Evolutionary conservation across 176 grass and related monocot genomes (phyloP), one percentile per base, ranked within the genome.

Genomic region (Bromus sterilis): DNA sequence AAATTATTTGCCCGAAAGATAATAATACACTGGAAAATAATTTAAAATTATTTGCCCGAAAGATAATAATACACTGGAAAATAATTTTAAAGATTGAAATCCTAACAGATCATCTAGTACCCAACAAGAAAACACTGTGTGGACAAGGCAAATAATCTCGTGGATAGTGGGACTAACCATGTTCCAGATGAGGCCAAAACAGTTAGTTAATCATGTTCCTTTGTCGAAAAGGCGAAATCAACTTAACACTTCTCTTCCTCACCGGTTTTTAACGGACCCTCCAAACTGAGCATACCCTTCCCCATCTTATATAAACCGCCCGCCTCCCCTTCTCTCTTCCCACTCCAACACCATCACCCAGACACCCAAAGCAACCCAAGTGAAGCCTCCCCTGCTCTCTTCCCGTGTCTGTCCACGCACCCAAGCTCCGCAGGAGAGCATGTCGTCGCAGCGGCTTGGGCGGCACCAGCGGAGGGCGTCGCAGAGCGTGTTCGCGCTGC

Each of bases 391-490:
- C n/a, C n/a, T n/a, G n/a, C n/a, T n/a, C n/a, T 21, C 16, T 51
- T 20, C 46, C 48, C 48, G 48, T 51, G 48, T 18, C 7, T 51
- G 48, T 18, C 7, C 48, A 51, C 48, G 3, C 37, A 6, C 39
- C 67, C 1, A 46, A 26, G 6, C 68, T 29, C 4, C 36, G n/a
- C n/a, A n/a, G n/a, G n/a, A n/a, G 53, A 63, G 41, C 68, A 89
- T 85, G 86, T 86, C 86, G 88, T 96, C 93, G 57, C 85, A 91
- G 70, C 82, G 85, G 71, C 61, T 86, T 2, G 87, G 78, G 20
- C 85, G 90, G 1, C 93, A 96, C 85, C 93, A 89, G 80, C 82
- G 90, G n/a, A 70, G 93, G 79, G 85, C 88, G 61, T 96, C 93
- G 28, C 93, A 96, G 76, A 91, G 82, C 82, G 88, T 91, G 40